Base-by-base conservation (phyloP, 2,329 filamentous ascomycete genomes). In the Pyrenochaeta sp. region DNA sequence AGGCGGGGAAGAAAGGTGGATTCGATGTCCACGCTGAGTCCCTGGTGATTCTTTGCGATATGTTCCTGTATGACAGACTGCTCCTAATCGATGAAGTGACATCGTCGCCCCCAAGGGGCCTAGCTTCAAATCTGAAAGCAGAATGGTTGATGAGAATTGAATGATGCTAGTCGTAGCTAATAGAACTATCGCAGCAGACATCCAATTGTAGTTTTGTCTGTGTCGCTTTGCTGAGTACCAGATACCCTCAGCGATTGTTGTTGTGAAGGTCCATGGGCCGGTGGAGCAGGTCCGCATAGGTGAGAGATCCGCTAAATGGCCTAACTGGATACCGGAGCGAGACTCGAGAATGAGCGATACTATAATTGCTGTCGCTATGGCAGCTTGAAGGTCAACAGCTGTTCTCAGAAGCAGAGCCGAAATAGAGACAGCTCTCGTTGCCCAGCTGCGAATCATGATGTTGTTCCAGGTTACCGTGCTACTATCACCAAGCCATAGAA, bases 1-100 rank as follows among this genome's bases (percentile, higher is more conserved):
- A 58, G 1, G 49, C 17, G 4, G 51, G 48, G 30, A 45, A 58
- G 9, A 40, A 47, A 4, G 56, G 48, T 17, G 56, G 48, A 39
- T 55, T 58, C 2, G 51, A 42, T 9, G 45, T 51, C 51, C 51
- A 55, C 35, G 56, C 44, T 7, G 44, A 45, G 35, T 45, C 40
- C 14, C 56, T 44, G 12, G 49, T 9, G 20, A 56, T 56, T 27
- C 29, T 52, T 30, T 44, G 5, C 17, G 7, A 14, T 5, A 18
- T 18, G n/a, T n/a, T n/a, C 7, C 10, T 18, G 29, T 54, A 54
- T 18, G 51, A 45, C 20, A 54, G 39, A 17, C 46, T 21, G 23
- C 42, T 32, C 4, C 15, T 35, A 6, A 54, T 27, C 21, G 46
- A 21, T 7, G 36, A 41, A 23, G 45, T 23, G 10, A 15, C 40